Evolutionary conservation across 805 yeast species (phyloP).

Genomic region (Candida sphagnicola): DNA sequence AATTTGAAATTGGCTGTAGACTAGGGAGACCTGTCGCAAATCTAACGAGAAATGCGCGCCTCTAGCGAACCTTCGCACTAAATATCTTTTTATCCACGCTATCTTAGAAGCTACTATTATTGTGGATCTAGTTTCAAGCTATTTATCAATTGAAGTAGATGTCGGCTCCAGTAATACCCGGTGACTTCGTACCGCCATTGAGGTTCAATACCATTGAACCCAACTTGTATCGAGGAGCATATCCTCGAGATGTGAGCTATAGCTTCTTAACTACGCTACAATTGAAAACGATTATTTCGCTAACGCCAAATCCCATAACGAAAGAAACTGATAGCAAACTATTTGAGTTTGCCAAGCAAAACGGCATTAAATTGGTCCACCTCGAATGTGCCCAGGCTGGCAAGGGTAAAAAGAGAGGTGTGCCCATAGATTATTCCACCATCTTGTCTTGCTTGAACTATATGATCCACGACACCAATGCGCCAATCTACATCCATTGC

Average conservation of each 20-base stretch:
- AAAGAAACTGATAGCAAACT: conserved; percentile 48
- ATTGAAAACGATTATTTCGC: conserved; percentile 68
- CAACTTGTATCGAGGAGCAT: conserved; percentile 75
- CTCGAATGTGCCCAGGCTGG: conserved; percentile 64
- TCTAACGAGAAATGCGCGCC: no score
- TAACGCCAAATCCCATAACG: conserved; percentile 74
- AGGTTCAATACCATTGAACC: conserved; percentile 71
- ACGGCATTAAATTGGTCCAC: conserved; percentile 64
- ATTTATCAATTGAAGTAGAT: no score
- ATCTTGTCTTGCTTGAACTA: conserved; percentile 59
- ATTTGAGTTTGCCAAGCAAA: conserved; percentile 46
- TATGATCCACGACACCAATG: conserved; percentile 52
- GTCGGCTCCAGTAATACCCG: conserved; percentile 11
- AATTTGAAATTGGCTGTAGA: no score
- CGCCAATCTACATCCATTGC: conserved; percentile 84
- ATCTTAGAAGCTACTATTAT: no score
- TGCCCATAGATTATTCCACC: conserved; percentile 68
- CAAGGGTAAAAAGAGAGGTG: conserved; percentile 78
- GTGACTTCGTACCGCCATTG: conserved; percentile 64
- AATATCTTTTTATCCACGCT: no score
- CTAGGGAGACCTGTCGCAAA: no score
- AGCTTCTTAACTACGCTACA: conserved; percentile 62
- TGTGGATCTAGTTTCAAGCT: no score
- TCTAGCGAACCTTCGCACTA: no score
- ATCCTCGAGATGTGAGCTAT: conserved; percentile 73